These are phyloP conservation scores for Chenopodium formosanum DNA, from an alignment of 148 eudicot genomes.

Conservation along the genomic window DNA sequence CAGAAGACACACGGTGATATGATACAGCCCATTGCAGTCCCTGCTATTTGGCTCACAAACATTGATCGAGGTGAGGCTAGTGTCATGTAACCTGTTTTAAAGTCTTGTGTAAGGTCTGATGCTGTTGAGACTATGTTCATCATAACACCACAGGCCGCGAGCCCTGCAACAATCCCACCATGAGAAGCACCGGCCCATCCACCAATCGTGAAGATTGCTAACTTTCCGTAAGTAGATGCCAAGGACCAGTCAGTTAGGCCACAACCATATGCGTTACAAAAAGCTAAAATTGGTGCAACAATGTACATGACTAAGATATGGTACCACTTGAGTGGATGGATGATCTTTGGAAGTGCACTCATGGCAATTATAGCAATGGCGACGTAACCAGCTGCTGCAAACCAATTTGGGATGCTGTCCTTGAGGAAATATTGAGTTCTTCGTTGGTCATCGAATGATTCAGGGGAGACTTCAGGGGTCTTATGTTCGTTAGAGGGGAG, in stretches of 20 bases:
- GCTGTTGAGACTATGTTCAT: constrained; percentile 82
- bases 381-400: constrained; percentile 53
- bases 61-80: constrained; percentile 72
- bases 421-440: constrained; percentile 64
- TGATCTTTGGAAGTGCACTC: constrained; percentile 58
- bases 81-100: constrained; percentile 78
- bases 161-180: constrained; percentile 70
- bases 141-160: constrained; percentile 91
- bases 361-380: constrained; percentile 53
- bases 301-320: constrained; percentile 63
- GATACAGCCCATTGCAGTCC: constrained; percentile 72
- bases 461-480: not conserved
- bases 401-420: constrained; percentile 74
- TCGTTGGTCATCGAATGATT: constrained; percentile 61
- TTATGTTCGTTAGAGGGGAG: constrained; percentile 36
- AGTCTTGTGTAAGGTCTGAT: constrained; percentile 68
- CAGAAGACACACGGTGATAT: constrained; percentile 71
- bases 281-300: constrained; percentile 63
- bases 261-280: constrained; percentile 89
- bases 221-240: constrained; percentile 75
- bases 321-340: constrained; percentile 76
- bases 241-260: constrained; percentile 91
- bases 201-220: constrained; percentile 66
- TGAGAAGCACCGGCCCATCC: constrained; percentile 74
- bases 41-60: constrained; percentile 69